A percentile compares a stretch with the other conserved stretches of the same genome.
phyloP scores from a whole-genome alignment of 371 early-diverging fungal species.

The Rhizopus stolonifer region DNA sequence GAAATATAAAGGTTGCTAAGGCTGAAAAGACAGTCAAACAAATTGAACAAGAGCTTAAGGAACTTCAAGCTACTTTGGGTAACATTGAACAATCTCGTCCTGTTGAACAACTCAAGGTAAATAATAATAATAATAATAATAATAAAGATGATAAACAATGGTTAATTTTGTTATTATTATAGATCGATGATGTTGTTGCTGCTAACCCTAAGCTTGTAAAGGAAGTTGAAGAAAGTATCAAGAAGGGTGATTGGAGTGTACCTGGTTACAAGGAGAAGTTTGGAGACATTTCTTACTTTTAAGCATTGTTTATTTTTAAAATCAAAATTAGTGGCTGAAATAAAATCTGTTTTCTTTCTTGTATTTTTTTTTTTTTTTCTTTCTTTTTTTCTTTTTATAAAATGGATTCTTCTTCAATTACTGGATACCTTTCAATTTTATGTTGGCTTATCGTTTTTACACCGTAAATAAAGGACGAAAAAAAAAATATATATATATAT shows the following conservation, averaged over 20 bases:
- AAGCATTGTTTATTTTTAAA: slow-evolving; percentile 28
- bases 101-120: slow-evolving; percentile 91
- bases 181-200: slow-evolving; percentile 92
- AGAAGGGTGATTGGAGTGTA: slow-evolving; percentile 89
- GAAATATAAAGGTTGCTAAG: slow-evolving; percentile 85
- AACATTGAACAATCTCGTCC: slow-evolving; percentile 96
- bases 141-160: background rate
- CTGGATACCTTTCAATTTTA: slow-evolving; percentile 50
- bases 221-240: slow-evolving; percentile 85
- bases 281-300: slow-evolving; percentile 77
- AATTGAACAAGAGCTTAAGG: slow-evolving; percentile 83
- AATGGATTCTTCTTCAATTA: slow-evolving; percentile 22
- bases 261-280: slow-evolving; percentile 95
- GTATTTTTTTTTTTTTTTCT: slow-evolving; percentile 21
- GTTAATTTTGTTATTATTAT: slow-evolving; percentile 7
- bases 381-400: slow-evolving; percentile 7
- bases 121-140: slow-evolving; percentile 17
- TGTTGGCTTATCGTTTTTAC: slow-evolving; percentile 67
- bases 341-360: slow-evolving; percentile 59
- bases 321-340: background rate
- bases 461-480: slow-evolving; percentile 46
- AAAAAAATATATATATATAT: background rate
- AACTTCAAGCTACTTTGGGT: slow-evolving; percentile 84
- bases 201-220: slow-evolving; percentile 91
- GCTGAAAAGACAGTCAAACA: slow-evolving; percentile 85